Evolutionary conservation across 2,329 filamentous ascomycete genomes (phyloP), one percentile per base, ranked within the genome.

Genomic region (Trichoderma pleuroti): DNA sequence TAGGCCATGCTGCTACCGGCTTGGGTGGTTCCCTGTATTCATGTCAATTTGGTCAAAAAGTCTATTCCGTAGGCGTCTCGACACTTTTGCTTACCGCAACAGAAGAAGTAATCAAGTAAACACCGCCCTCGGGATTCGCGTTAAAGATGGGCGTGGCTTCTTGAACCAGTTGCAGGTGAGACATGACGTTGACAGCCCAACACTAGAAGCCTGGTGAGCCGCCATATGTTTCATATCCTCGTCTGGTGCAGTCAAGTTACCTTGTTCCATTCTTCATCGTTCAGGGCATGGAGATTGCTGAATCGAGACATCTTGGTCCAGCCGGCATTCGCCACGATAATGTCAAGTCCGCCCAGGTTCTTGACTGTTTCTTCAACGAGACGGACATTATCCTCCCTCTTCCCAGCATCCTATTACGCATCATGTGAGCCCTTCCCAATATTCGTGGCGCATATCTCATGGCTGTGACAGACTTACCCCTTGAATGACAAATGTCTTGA

Each of bases 101-200:
- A 6, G 68, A 70, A 52, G 68, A 70, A 7, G 68, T 70, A 8
- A 65, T 60, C 14, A 70, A 28, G 42, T 65, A 70, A 16, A 70
- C 61, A 8, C 68, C 60, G 1, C 68, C 68, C 10, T 70, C 68
- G 28, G 68, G 34, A 52, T 70, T 70, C 5, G 68, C 46, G 24
- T 70, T 70, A 12, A 70, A 70, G 16, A 70, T 65, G 16, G 68
- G 68, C 6, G 54, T 39, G 11, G 61, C 68, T 65, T 70, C 68
- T 60, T 70, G 68, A 16, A 70, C 46, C n/a, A 70, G 21, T 1
- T 70, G 68, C 34, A 70, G 9, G 14, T 70, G 68, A 21, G 68
- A 65, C 68, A 70, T 60, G 24, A 70, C 68, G 36, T 70, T 65
- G 36, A 70, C 61, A n/a, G 21, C 36, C 68, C 68, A 70, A 6